phyloP scores from a whole-genome alignment of 352 stramenopile species.

The Pythium brassicae region DNA sequence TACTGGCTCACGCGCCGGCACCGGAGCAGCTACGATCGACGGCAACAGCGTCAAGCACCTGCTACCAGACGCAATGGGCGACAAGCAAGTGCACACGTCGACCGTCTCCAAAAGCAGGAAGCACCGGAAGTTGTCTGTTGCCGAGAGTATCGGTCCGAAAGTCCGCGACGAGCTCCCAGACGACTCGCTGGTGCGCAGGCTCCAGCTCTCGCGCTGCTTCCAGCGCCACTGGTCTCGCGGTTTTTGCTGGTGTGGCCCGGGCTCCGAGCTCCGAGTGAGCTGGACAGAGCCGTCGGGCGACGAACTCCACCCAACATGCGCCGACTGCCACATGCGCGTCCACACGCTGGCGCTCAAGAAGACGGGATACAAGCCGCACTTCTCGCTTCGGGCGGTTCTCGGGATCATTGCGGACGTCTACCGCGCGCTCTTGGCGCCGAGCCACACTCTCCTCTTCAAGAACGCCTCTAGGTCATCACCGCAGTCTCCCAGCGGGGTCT shows the following conservation, averaged over 20 bases:
- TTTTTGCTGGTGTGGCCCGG: slow-evolving; percentile 45
- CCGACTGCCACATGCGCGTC: slow-evolving; percentile 22
- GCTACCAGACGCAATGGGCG: too few relatives aligned
- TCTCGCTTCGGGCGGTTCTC: slow-evolving; percentile 46
- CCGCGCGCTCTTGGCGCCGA: slow-evolving; percentile 26
- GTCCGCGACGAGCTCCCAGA: slow-evolving; percentile 7
- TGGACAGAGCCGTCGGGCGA: slow-evolving; percentile 16
- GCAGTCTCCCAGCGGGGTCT: slow-evolving; percentile 9
- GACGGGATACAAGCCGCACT: slow-evolving; percentile 38
- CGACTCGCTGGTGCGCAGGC: slow-evolving; percentile 23
- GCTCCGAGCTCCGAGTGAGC: slow-evolving; percentile 19
- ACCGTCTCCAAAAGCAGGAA: neutral
- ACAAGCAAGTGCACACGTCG: too few relatives aligned
- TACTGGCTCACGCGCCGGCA: too few relatives aligned
- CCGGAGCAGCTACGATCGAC: neutral
- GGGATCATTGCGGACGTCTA: slow-evolving; percentile 57
- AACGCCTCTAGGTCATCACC: slow-evolving; percentile 11
- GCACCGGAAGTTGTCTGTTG: slow-evolving; percentile 6
- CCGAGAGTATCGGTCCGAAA: slow-evolving; percentile 7
- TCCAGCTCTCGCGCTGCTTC: slow-evolving; percentile 44
- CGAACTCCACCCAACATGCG: slow-evolving; percentile 5
- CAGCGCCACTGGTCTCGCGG: slow-evolving; percentile 43
- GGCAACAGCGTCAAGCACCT: neutral
- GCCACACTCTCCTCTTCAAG: slow-evolving; percentile 43
- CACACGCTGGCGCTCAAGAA: slow-evolving; percentile 31